Conservation (phyloP, 2,329 filamentous ascomycete genomes). For the Clarireedia homoeocarpa region DNA sequence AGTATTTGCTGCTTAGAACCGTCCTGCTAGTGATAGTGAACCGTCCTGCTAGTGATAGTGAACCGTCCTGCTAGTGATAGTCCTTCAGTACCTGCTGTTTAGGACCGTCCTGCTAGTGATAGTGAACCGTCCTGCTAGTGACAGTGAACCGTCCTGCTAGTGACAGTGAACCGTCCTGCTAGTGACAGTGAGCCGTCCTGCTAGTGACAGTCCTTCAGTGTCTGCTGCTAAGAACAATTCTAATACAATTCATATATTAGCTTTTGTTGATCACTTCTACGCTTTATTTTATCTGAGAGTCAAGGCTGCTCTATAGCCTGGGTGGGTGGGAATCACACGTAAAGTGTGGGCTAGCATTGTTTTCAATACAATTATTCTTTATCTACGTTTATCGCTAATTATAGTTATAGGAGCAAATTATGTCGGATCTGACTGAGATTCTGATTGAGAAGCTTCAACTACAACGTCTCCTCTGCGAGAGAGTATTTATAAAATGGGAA, state of each 20-base stretch:
- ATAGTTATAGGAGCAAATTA: not conserved
- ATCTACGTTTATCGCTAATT: not conserved
- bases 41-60: too few relatives aligned
- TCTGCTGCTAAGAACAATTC: not conserved
- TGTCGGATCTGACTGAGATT: not conserved
- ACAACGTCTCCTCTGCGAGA: not conserved
- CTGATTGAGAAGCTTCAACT: not conserved
- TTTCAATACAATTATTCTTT: not conserved
- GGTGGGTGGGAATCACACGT: constrained; percentile 1
- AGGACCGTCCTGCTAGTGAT: not conserved
- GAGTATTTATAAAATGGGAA: not conserved
- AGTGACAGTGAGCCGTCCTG: too few relatives aligned
- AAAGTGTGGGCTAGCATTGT: not conserved
- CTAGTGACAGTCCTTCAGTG: too few relatives aligned
- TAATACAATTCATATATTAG: not conserved
- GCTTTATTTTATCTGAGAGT: not conserved
- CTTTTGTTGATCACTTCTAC: not conserved
- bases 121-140: too few relatives aligned
- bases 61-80: too few relatives aligned
- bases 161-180: too few relatives aligned
- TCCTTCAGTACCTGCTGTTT: too few relatives aligned
- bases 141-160: not conserved
- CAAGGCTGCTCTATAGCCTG: constrained; percentile 4
- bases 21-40: too few relatives aligned
- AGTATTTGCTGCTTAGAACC: too few relatives aligned